These are phyloP conservation scores for Naganishia vaughanmartiniae DNA, from an alignment of 768 basidiomycete genomes.

Conservation along the genomic window DNA sequence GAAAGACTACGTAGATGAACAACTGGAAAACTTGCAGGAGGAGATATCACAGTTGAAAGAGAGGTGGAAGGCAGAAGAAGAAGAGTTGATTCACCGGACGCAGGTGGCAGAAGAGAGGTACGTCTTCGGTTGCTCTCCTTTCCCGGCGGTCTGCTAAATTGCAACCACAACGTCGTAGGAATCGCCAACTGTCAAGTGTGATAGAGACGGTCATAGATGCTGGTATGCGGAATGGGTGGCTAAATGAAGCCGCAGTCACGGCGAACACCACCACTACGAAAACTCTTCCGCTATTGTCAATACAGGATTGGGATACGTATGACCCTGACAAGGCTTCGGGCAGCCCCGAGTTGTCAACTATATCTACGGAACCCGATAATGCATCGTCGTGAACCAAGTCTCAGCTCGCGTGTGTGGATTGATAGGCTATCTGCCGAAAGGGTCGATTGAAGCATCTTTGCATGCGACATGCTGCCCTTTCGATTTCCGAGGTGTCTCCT, in stretches of 20 bases:
- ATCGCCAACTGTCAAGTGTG: conserved; percentile 21
- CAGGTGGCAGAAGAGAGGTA: conserved; percentile 25
- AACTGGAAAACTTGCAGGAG: conserved; percentile 27
- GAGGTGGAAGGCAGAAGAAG: conserved; percentile 27
- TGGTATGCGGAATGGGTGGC: conserved; percentile 27
- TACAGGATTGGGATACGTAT: conserved; percentile 24
- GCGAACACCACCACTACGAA: not conserved
- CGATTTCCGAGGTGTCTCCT: too few species aligned
- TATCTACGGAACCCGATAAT: conserved; percentile 2
- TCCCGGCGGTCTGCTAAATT: not conserved
- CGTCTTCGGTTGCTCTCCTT: not conserved
- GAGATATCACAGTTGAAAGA: conserved; percentile 26
- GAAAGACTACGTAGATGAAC: conserved; percentile 31
- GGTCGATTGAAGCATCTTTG: not conserved
- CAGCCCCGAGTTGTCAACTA: not conserved
- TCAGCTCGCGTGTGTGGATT: not conserved
- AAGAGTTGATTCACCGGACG: conserved; percentile 25
- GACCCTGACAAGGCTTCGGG: conserved; percentile 2
- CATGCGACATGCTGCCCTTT: not conserved
- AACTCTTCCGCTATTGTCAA: conserved; percentile 1
- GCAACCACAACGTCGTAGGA: not conserved
- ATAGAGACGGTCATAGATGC: conserved; percentile 27
- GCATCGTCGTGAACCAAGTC: not conserved
- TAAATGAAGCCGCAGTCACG: not conserved
- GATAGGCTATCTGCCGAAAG: not conserved